Percentiles rank a stretch among this genome's conserved stretches.
Conservation (phyloP, 805 yeast genomes). For the Candida mattraensis region DNA sequence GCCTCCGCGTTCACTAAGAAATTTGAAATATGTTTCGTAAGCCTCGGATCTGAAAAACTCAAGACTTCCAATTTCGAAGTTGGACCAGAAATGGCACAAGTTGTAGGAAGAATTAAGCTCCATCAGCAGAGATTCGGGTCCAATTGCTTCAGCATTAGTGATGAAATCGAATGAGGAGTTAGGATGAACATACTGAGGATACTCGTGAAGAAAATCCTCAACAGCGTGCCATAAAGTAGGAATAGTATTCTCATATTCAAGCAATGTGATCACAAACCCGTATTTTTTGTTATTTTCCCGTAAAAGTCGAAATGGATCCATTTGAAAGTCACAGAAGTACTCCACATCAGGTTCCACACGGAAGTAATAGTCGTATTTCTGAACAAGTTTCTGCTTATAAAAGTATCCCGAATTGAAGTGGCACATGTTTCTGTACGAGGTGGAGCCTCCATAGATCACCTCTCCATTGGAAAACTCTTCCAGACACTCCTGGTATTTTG, state of each 20-base stretch:
- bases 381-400: slow-evolving; percentile 71
- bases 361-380: slow-evolving; percentile 85
- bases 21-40: slow-evolving; percentile 60
- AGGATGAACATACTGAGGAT: slow-evolving; percentile 63
- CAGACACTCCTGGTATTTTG: slow-evolving; percentile 48
- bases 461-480: slow-evolving; percentile 43
- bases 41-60: slow-evolving; percentile 68
- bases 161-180: slow-evolving; percentile 60
- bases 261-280: slow-evolving; percentile 81
- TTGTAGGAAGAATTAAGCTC: slow-evolving; percentile 61
- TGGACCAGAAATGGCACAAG: slow-evolving; percentile 85
- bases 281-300: slow-evolving; percentile 74
- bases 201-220: slow-evolving; percentile 56
- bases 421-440: slow-evolving; percentile 90
- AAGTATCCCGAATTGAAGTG: slow-evolving; percentile 91
- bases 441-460: slow-evolving; percentile 63
- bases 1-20: slow-evolving; percentile 67
- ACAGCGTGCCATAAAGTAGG: slow-evolving; percentile 80
- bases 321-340: slow-evolving; percentile 82
- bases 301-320: slow-evolving; percentile 85
- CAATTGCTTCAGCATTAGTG: slow-evolving; percentile 52
- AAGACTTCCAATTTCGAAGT: slow-evolving; percentile 75
- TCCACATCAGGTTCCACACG: slow-evolving; percentile 93
- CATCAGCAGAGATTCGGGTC: slow-evolving; percentile 39
- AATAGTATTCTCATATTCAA: slow-evolving; percentile 82